Base-by-base conservation (phyloP, 2,329 filamentous ascomycete species). In the Rhynchosporium graminicola region DNA sequence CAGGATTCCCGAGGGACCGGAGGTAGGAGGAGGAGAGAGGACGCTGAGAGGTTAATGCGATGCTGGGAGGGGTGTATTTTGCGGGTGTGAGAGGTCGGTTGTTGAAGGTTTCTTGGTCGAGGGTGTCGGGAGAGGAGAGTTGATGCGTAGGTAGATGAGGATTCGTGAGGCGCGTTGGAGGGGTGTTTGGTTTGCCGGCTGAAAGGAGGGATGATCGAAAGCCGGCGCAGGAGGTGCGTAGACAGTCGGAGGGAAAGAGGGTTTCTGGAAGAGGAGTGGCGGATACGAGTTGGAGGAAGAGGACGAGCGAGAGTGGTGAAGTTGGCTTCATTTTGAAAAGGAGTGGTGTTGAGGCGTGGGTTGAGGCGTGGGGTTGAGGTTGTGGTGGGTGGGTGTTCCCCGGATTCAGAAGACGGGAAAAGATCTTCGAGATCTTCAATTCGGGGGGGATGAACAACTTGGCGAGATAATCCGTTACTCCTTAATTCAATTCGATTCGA, bases 111-210 rank as follows among this genome's bases (percentile, higher is more conserved):
- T 63, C 55, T n/a, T 67, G 66, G 26, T 59, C 48, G 20, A 33
- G 59, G 10, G 48, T 42, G 28, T 51, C 45, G 6, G 65, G 36
- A 2, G 63, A 52, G 12, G 48, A 45, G 33, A 68, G 45, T 63
- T 72, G 69, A 45, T 72, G 69, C 0, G 60, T 36, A 26, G 71
- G 69, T 48, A 72, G 72, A 57, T 72, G 67, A 2, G 70, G 70
- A 28, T 68, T 61, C 6, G 50, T 57, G 46, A 66, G 54, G 26
- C 54, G 63, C 1, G 66, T 68, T 9, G 65, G 58, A 10, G 65
- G 64, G 10, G 69, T 63, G 42, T 65, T 56, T 3, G 59, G 54
- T 13, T 63, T 60, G 9, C 57, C 52, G 52, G 33, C 33, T 10
- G 65, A 59, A 50, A 62, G 31, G 48, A 65, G 40, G 47, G 51